phyloP scores from a whole-genome alignment of 2,329 filamentous ascomycete species.

The Botrytis fabae region DNA sequence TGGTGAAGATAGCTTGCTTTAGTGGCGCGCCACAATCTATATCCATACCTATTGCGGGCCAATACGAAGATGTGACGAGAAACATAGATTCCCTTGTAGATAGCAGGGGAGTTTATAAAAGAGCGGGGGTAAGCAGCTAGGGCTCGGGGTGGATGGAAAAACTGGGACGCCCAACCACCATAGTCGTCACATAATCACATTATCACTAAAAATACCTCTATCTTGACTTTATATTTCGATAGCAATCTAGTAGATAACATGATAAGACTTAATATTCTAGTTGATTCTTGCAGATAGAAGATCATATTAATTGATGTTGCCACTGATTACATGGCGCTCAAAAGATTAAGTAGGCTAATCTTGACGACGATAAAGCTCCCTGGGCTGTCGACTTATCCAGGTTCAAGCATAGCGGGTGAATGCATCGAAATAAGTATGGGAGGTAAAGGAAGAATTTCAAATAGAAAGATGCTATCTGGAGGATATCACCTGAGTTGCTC shows the following conservation, averaged over 20 bases:
- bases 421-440: not conserved
- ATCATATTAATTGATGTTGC: not conserved
- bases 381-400: not conserved
- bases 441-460: not conserved
- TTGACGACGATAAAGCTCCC: not conserved
- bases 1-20: not conserved
- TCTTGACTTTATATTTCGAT: not conserved
- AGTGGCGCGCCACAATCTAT: not conserved
- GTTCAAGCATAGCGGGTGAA: no score
- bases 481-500: not conserved
- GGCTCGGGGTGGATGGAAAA: not conserved
- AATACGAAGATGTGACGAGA: not conserved
- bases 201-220: not conserved
- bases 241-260: not conserved
- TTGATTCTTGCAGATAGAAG: not conserved
- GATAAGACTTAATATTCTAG: not conserved
- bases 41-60: not conserved
- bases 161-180: not conserved
- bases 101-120: not conserved
- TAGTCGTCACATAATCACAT: not conserved
- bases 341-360: not conserved
- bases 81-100: not conserved
- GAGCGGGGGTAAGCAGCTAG: constrained; percentile 1
- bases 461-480: not conserved
- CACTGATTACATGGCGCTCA: not conserved